A percentile compares a stretch with the other conserved stretches of the same genome.
Conservation (phyloP, 2,329 filamentous ascomycete genomes). For the Hypoxylon sp. region DNA sequence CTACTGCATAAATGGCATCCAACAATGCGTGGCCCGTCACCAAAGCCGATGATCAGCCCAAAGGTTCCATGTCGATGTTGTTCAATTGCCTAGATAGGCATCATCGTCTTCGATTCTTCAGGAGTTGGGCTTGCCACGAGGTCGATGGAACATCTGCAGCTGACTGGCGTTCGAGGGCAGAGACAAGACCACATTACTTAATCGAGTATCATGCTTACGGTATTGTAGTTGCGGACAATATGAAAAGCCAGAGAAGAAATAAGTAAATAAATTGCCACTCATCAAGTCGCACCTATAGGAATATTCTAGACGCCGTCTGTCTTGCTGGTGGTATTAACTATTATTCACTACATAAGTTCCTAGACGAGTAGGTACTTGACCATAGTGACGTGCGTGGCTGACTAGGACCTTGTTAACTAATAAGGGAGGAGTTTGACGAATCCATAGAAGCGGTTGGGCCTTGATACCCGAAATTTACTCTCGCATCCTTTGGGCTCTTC, state of each 20-base stretch:
- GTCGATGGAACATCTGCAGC: not conserved
- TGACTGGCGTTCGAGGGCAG: not conserved
- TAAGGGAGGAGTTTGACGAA: not conserved
- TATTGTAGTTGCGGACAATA: not conserved
- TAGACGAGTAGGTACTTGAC: not conserved
- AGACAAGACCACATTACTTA: not conserved
- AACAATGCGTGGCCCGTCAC: conserved; percentile 1
- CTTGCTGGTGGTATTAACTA: not conserved
- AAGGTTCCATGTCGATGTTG: not conserved
- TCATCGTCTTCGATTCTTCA: not conserved
- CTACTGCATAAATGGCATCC: conserved; percentile 8
- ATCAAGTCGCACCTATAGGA: not conserved
- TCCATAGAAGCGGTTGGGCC: not conserved
- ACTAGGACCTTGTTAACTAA: not conserved
- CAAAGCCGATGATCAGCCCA: not conserved
- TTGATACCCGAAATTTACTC: not conserved
- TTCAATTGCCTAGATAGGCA: not conserved
- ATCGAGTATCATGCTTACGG: not conserved
- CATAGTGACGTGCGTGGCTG: not conserved
- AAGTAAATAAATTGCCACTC: not conserved
- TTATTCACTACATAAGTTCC: too few species aligned
- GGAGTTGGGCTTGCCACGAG: conserved; percentile 10
- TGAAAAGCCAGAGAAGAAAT: not conserved
- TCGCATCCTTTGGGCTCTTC: not conserved
- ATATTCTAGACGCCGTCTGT: not conserved